Conservation (phyloP, 306 rosid species). For the Hippophae gyantsensis region DNA sequence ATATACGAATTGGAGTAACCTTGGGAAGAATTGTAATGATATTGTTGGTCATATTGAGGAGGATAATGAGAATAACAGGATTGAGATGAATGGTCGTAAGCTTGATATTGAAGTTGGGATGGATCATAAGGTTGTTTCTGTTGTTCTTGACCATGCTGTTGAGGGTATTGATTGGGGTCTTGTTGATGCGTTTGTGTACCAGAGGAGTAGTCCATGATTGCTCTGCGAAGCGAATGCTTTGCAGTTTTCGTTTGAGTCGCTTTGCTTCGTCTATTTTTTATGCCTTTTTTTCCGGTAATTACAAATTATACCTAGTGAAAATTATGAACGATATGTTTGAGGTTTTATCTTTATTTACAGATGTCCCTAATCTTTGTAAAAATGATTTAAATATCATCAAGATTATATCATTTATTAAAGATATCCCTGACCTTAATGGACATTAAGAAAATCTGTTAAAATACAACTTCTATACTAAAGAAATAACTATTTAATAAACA, state of each 20-base stretch:
- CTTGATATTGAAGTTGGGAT: slow-evolving; percentile 21
- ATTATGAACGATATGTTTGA: no score
- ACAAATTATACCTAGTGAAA: no score
- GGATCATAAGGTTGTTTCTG: slow-evolving; percentile 1
- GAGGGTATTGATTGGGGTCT: slow-evolving; percentile 15
- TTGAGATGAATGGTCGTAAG: slow-evolving; percentile 17
- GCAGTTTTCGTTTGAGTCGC: neutral
- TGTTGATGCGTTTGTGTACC: slow-evolving; percentile 5
- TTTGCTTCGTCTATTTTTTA: neutral
- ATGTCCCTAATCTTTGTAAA: no score
- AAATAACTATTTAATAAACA: no score
- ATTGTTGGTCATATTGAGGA: slow-evolving; percentile 10
- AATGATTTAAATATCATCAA: no score
- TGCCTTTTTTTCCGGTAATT: neutral
- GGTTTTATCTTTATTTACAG: no score
- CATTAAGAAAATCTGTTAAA: no score
- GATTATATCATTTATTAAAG: no score
- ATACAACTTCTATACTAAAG: no score
- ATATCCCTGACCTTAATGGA: no score
- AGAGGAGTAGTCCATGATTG: slow-evolving; percentile 22
- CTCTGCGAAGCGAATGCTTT: neutral
- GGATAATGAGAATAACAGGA: slow-evolving; percentile 15
- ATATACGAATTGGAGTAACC: slow-evolving; percentile 12
- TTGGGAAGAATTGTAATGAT: slow-evolving; percentile 16
- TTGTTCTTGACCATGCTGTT: slow-evolving; percentile 1